Percentiles rank a stretch among this genome's conserved stretches.
phyloP scores from a whole-genome alignment of 352 stramenopile genomes.

The Globisporangium polare region DNA sequence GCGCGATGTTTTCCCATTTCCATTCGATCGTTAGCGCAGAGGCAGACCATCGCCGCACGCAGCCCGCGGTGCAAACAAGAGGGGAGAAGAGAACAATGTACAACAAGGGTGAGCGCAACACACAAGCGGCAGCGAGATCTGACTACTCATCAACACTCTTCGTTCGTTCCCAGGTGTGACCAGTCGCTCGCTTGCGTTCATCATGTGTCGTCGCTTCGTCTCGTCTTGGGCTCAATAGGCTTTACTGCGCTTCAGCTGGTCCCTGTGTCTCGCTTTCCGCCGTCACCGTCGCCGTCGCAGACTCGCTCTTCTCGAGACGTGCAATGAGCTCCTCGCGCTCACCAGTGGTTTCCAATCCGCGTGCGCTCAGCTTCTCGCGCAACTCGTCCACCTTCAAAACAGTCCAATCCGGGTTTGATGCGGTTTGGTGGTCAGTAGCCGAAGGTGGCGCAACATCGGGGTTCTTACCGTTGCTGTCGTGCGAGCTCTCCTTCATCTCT shows the following conservation, averaged over 20 bases:
- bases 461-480: slow-evolving; percentile 21
- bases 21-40: slow-evolving; percentile 1
- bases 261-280: background rate
- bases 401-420: slow-evolving; percentile 21
- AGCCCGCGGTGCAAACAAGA: slow-evolving; percentile 7
- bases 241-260: slow-evolving; percentile 1
- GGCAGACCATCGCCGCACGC: background rate
- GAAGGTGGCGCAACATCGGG: slow-evolving; percentile 15
- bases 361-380: slow-evolving; percentile 18
- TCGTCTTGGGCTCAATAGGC: background rate
- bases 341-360: slow-evolving; percentile 13
- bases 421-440: slow-evolving; percentile 12
- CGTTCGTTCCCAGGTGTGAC: background rate
- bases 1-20: background rate
- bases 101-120: slow-evolving; percentile 18
- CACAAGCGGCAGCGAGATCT: slow-evolving; percentile 7
- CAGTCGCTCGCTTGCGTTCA: background rate
- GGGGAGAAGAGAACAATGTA: slow-evolving; percentile 10
- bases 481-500: slow-evolving; percentile 14
- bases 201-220: background rate
- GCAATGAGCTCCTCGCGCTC: slow-evolving; percentile 17
- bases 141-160: slow-evolving; percentile 14
- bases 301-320: slow-evolving; percentile 7
- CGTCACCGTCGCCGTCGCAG: background rate
- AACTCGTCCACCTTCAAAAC: slow-evolving; percentile 22